Evolutionary conservation across 2,329 filamentous ascomycete genomes (phyloP).

Genomic region (Xylaria sp.): DNA sequence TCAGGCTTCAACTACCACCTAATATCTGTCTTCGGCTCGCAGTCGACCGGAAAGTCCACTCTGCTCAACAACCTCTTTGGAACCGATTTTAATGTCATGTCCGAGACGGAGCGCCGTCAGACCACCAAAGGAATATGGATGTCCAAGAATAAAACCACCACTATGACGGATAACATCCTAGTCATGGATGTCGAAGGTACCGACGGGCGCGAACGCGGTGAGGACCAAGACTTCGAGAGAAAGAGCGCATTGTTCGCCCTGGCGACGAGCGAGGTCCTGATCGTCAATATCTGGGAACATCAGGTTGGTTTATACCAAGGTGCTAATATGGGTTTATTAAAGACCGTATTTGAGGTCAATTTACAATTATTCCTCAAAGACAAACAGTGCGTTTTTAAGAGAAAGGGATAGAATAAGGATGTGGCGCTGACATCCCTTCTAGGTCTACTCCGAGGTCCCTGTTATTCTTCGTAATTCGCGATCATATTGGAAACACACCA

Average conservation of each 20-base stretch:
- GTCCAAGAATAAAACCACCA: conserved; percentile 88
- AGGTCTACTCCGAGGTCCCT: conserved; percentile 89
- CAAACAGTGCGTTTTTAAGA: conserved; percentile 72
- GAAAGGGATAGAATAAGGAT: neutral
- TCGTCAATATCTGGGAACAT: conserved; percentile 99
- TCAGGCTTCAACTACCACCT: conserved; percentile 99
- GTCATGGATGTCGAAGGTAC: conserved; percentile 99
- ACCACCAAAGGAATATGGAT: conserved; percentile 99
- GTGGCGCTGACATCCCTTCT: conserved; percentile 35
- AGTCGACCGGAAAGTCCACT: conserved; percentile 98
- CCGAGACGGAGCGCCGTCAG: conserved; percentile 90
- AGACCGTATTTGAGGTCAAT: conserved; percentile 99
- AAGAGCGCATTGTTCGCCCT: conserved; percentile 98
- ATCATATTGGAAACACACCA: conserved; percentile 92
- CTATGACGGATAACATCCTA: conserved; percentile 96
- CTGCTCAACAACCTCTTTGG: conserved; percentile 95
- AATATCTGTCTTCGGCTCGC: conserved; percentile 98
- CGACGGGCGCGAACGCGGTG: conserved; percentile 92
- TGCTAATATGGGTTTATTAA: conserved; percentile 97
- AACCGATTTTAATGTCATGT: conserved; percentile 97
- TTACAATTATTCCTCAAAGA: conserved; percentile 96
- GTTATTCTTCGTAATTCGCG: conserved; percentile 98
- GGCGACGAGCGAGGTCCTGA: conserved; percentile 95
- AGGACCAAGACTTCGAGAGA: conserved; percentile 98
- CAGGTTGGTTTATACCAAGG: conserved; percentile 98